These are phyloP conservation scores for Ganoderma resinaceum DNA, from an alignment of 1,284 basidiomycete genomes.

Conservation along the genomic window DNA sequence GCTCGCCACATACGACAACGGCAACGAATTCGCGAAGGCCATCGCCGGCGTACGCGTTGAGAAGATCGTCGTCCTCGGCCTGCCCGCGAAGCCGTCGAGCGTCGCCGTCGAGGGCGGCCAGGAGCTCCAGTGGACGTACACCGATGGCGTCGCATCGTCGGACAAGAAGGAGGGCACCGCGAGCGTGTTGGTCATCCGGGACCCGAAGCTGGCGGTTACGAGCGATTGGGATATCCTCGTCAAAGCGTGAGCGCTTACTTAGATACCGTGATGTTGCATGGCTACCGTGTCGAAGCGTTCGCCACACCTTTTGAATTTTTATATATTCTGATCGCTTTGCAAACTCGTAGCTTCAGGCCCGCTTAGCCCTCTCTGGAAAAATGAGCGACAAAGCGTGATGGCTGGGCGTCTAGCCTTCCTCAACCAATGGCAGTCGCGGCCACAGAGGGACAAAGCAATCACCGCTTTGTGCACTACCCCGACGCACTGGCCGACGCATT, in stretches of 20 bases:
- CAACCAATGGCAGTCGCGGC: neutral
- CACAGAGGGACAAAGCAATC: slow-evolving; percentile 1
- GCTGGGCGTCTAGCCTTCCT: neutral
- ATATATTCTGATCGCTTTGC: slow-evolving; percentile 5
- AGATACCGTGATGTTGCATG: neutral
- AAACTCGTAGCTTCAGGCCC: neutral
- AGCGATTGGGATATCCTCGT: slow-evolving; percentile 75
- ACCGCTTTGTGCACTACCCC: neutral
- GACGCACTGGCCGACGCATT: neutral
- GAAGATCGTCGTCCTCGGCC: slow-evolving; percentile 80
- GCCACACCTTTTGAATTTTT: neutral
- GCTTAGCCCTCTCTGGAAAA: neutral
- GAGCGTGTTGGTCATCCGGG: slow-evolving; percentile 78
- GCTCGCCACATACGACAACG: slow-evolving; percentile 53
- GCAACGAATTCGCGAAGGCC: slow-evolving; percentile 74
- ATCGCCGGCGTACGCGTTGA: slow-evolving; percentile 80
- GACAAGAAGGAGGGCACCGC: slow-evolving; percentile 67
- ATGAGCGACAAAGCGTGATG: neutral
- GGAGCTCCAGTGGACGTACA: slow-evolving; percentile 65
- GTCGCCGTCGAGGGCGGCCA: slow-evolving; percentile 59
- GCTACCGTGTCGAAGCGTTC: neutral
- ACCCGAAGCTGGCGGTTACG: slow-evolving; percentile 72
- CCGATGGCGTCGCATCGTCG: slow-evolving; percentile 53
- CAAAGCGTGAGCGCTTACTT: slow-evolving; percentile 15
- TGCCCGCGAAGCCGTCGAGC: slow-evolving; percentile 64